These are phyloP conservation scores for Cucurbita argyrosperma DNA, from an alignment of 306 rosid species.

Conservation along the genomic window DNA sequence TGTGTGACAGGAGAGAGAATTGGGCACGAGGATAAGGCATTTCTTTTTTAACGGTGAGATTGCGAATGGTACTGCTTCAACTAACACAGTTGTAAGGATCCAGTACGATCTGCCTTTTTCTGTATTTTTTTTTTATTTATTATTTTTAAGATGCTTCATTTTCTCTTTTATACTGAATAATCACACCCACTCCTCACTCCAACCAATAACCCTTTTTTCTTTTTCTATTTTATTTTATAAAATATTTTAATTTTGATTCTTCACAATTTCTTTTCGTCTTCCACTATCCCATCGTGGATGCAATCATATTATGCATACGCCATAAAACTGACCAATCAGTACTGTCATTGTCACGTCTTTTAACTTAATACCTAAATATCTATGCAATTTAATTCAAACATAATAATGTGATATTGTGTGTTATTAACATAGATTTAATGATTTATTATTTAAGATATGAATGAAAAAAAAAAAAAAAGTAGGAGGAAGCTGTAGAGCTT, in stretches of 20 bases:
- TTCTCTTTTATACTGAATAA: not conserved
- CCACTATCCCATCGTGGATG: too few species aligned
- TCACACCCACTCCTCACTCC: not conserved
- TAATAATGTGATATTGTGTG: too few species aligned
- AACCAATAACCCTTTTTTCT: not conserved
- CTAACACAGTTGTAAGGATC: not conserved
- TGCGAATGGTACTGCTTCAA: not conserved
- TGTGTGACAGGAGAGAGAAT: not conserved
- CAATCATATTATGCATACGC: too few species aligned
- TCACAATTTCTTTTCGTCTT: not conserved
- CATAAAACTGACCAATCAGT: too few species aligned
- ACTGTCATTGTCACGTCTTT: too few species aligned
- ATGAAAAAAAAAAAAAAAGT: not conserved
- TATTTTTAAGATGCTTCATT: not conserved
- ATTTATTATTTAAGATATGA: too few species aligned
- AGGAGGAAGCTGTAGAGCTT: not conserved
- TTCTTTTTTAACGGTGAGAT: not conserved
- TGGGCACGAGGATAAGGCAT: not conserved
- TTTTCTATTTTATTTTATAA: not conserved
- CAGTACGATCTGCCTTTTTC: not conserved
- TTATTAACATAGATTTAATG: too few species aligned
- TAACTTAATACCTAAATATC: too few species aligned
- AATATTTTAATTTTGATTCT: not conserved
- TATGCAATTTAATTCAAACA: too few species aligned
- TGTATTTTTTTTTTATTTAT: too few species aligned